Base-by-base conservation (phyloP, 164 flowering plant species). In the Nelumbo lutea region DNA sequence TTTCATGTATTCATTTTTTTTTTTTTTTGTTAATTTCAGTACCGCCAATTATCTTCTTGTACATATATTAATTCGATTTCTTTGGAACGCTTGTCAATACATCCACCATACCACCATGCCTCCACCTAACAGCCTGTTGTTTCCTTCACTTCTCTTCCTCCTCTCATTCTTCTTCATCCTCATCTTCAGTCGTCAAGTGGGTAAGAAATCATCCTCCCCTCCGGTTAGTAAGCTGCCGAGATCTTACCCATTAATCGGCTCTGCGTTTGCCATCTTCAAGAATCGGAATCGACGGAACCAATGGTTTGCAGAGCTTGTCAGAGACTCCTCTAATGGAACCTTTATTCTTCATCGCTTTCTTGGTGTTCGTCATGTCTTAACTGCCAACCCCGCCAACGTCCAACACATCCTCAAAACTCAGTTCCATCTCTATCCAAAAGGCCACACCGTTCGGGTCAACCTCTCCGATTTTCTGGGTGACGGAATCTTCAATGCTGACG, bases 351-450 rank as follows among this genome's bases (percentile, higher is more conserved):
- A 69, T 40, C 79, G 80, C 9, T 58, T 65, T 2, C 13, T 77
- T 0, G 84, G 81, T 50, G 10, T 1, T 0, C 66, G 65, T 14
- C 58, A 65, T 0, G 13, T 80, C 65, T 0, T 80, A 67, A 88
- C 92, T 0, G 84, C 80, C 5, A 83, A 88, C 67, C 85, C 90
- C 1, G 56, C 81, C 65, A 76, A 68, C 3, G 88, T 85, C 15
- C 79, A 83, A 51, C 87, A 86, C 74, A 83, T 88, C 13, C 87
- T 85, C 72, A 86, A 80, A 40, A 76, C 79, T 56, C 66, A 77
- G 1, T 86, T 84, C 75, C 38, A 53, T 48, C 65, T 52, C 55
- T 84, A 86, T 77, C 76, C 72, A 3, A 86, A 86, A 70, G 86
- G 90, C 13, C 42, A 60, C 0, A 2, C 9, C 6, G 61, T 60